Evolutionary conservation across 345 rosid species (phyloP), one percentile per base, ranked within the genome.

Genomic region (Rubroshorea leprosula): DNA sequence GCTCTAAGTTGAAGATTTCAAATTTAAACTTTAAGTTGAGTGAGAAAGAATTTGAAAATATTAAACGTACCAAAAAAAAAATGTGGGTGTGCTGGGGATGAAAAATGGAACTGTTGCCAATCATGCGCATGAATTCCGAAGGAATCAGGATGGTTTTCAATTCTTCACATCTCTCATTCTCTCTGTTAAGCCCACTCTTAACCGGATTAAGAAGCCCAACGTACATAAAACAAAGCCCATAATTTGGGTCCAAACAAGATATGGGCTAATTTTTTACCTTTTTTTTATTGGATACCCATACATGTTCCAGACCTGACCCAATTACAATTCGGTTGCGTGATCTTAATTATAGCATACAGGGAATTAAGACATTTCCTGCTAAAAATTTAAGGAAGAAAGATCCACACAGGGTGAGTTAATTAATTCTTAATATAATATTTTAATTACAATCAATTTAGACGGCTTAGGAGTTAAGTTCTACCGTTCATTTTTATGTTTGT

Each of bases 151-250:
- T 78, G 75, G 72, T 73, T 29, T 80, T 70, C 64, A 71, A 72
- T 57, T 72, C 83, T 31, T 75, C 78, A 51, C 86, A 80, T 63
- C 82, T 80, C 67, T 70, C 85, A n/a, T n/a, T n/a, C n/a, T n/a
- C n/a, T n/a, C 0, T 80, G 84, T 79, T 14, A 44, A 2, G n/a
- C 47, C 47, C 18, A 44, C 17, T 44, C 45, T 7, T 39, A 39
- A 14, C 15, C 15, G 14, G 12, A 11, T 6, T 13, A 14, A 39
- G 2, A 7, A 39, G 18, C 17, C 18, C 47, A 44, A 44, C 47
- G 2, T 14, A 4, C 16, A 41, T 41, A 14, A 41, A 14, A 8
- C 3, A 14, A n/a, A 10, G n/a, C n/a, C n/a, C n/a, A n/a, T 2
- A 44, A 2, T 35, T 35, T 13, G 12, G 11, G 47, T n/a, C 18